Evolutionary conservation across 2,329 filamentous ascomycete species (phyloP), one percentile per base, ranked within the genome.

Genomic region (Ilyonectria robusta): DNA sequence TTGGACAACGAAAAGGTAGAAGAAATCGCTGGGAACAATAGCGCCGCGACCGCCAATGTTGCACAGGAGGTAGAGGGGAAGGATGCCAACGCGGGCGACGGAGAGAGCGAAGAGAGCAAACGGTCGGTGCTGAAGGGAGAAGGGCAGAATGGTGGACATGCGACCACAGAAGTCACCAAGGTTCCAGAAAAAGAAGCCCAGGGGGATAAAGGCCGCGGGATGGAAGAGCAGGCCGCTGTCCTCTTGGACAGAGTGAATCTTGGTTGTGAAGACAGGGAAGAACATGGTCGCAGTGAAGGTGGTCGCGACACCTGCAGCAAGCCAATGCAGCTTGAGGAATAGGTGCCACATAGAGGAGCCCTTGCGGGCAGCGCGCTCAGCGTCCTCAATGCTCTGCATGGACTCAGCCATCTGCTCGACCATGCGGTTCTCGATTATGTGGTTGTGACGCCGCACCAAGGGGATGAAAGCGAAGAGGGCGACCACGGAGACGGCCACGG

Each of bases 141-240:
- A 84, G 61, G 78, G 91, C 80, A 81, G 87, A 70, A 78, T 87
- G 1, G 94, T 92, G 1, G 89, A 79, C 21, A 97, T 82, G 9
- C 96, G 89, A 6, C 96, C 96, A 15, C 88, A 69, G 8, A 98
- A 84, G 78, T 98, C 96, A 48, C 96, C 96, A 2, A 92, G 78
- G 78, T 98, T 99, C 96, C 96, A 99, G 78, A 96, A 89, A 66
- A 98, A 89, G 81, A 98, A 97, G 4, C 89, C 94, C 0, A 98
- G 86, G 0, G 96, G 95, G 65, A 98, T 95, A 79, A 98, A 99
- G 17, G 92, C 90, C 1, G 90, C 85, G 0, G 93, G 89, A 59
- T 90, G 88, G 71, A 97, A 88, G 17, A 97, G 82, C 17, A 86
- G 83, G 13, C 87, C 85, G 8, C 77, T 68, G 69, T 73, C 78